Conservation (phyloP, 225 moss, liverwort and hornwort genomes). For the Sphagnum tenellum region DNA sequence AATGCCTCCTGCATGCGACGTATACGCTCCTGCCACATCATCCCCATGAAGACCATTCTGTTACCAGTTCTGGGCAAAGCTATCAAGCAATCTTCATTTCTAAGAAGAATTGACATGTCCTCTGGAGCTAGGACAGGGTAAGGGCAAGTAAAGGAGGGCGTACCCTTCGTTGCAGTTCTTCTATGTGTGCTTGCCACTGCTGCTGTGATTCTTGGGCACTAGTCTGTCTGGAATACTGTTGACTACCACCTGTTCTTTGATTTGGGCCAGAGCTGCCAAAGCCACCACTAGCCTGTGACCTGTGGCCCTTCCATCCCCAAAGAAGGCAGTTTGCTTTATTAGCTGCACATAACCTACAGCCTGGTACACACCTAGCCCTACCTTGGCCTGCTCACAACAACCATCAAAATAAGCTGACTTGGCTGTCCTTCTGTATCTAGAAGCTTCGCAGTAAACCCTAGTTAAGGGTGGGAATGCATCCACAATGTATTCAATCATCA, state of each 20-base stretch:
- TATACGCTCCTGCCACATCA: slow-evolving; percentile 49
- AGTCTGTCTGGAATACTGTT: slow-evolving; percentile 18
- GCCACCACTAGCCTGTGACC: slow-evolving; percentile 51
- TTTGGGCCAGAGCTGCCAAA: slow-evolving; percentile 43
- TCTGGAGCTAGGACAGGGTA: no score
- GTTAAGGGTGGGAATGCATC: no score
- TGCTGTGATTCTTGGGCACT: slow-evolving; percentile 38
- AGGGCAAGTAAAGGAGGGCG: no score
- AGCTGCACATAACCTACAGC: slow-evolving; percentile 4
- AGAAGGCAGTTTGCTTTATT: slow-evolving; percentile 15
- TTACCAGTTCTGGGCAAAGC: slow-evolving; percentile 4
- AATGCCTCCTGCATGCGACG: slow-evolving; percentile 78
- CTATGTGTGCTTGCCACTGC: slow-evolving; percentile 43
- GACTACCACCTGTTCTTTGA: slow-evolving; percentile 23
- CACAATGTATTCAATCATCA: no score
- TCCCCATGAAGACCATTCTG: slow-evolving; percentile 5
- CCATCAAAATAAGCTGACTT: no score
- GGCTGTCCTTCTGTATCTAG: no score
- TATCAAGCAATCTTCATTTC: no score
- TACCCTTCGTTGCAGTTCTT: slow-evolving; percentile 53
- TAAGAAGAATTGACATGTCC: no score
- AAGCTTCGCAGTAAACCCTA: no score
- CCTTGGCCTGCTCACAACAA: no score
- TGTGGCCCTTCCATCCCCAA: slow-evolving; percentile 81
- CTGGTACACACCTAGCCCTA: no score